Evolutionary conservation across 1,139 yeast genomes (phyloP).

Genomic region (Hyphopichia khmerensis): DNA sequence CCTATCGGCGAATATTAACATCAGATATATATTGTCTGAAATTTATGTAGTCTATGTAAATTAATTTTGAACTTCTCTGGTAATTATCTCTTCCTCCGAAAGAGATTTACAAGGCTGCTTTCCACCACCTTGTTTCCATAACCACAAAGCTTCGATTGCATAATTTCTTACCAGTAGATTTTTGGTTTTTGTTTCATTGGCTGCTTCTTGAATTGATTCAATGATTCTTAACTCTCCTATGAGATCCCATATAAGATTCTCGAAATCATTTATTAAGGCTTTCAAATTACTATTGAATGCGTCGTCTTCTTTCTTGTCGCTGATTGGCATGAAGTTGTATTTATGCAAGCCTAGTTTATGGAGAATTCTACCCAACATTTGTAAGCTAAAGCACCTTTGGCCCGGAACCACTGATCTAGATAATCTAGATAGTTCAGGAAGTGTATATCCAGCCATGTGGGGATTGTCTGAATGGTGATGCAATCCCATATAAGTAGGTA

Average conservation of each 20-base stretch:
- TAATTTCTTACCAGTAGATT: conserved; percentile 79
- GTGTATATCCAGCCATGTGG: conserved; percentile 87
- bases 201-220: conserved; percentile 71
- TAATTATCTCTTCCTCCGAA: conserved; percentile 7
- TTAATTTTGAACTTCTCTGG: conserved; percentile 9
- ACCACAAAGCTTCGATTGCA: conserved; percentile 93
- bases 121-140: conserved; percentile 84
- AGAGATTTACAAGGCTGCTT: conserved; percentile 13
- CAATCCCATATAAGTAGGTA: conserved; percentile 64
- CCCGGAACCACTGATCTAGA: conserved; percentile 78
- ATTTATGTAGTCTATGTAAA: background rate
- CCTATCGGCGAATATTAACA: background rate
- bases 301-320: conserved; percentile 29
- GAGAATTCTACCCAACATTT: conserved; percentile 81
- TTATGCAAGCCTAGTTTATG: conserved; percentile 73
- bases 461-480: conserved; percentile 94
- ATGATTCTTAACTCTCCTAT: conserved; percentile 63
- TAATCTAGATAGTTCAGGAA: conserved; percentile 77
- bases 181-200: conserved; percentile 64
- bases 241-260: conserved; percentile 72
- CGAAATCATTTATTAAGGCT: conserved; percentile 47
- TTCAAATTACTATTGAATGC: conserved; percentile 37
- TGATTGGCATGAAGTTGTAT: conserved; percentile 50
- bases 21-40: background rate
- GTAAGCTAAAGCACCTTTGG: conserved; percentile 84